A percentile compares a stretch with the other conserved stretches of the same genome.
Evolutionary conservation across 2,329 filamentous ascomycete genomes (phyloP).

Genomic region (Colletotrichum horii): DNA sequence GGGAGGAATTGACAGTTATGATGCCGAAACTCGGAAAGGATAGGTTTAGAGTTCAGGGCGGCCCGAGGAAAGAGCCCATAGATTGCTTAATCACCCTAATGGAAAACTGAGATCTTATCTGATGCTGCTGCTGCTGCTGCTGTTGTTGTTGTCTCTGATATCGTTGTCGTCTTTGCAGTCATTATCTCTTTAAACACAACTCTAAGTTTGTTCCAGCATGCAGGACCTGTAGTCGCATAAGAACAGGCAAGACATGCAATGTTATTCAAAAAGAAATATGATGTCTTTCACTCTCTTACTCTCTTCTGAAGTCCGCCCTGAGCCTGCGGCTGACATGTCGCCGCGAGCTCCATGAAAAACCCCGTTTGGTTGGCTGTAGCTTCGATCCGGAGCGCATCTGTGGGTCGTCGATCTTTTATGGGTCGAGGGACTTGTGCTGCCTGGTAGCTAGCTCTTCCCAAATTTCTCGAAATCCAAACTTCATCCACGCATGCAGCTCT

Average conservation of each 20-base stretch:
- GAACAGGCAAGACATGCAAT: background rate
- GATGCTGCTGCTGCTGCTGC: too few relatives aligned
- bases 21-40: too few relatives aligned
- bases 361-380: background rate
- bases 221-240: background rate
- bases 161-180: background rate
- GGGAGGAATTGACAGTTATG: too few relatives aligned
- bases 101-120: too few relatives aligned
- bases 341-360: background rate
- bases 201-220: background rate
- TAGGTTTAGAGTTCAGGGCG: too few relatives aligned
- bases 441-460: background rate
- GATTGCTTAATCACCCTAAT: too few relatives aligned
- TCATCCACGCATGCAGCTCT: background rate
- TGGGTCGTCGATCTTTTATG: background rate
- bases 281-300: background rate
- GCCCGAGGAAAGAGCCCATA: too few relatives aligned
- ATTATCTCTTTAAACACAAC: background rate
- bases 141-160: background rate
- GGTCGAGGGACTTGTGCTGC: background rate
- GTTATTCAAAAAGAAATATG: rapidly evolving
- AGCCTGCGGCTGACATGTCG: background rate
- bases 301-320: background rate
- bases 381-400: background rate
- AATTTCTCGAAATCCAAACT: background rate